Conservation (phyloP, 139 green algal species). For the Haematococcus lacustris region DNA sequence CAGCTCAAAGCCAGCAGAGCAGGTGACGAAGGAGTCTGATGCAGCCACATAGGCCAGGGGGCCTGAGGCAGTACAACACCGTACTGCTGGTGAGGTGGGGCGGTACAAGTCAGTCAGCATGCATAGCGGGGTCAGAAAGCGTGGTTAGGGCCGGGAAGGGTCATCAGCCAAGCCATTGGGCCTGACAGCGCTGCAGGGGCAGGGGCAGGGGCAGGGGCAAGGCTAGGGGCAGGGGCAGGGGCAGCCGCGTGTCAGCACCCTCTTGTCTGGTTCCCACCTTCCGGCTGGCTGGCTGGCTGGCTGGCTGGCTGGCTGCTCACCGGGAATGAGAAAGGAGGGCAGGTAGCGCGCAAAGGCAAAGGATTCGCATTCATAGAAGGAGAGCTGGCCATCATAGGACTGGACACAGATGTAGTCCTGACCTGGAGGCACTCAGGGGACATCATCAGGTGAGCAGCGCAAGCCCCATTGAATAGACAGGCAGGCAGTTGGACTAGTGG, state of each 20-base stretch:
- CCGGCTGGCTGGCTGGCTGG: background rate
- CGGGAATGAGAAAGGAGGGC: constrained; percentile 51
- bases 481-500: no score
- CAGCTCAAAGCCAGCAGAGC: constrained; percentile 42
- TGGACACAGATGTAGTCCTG: constrained; percentile 53
- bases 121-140: background rate
- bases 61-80: no score
- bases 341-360: constrained; percentile 34
- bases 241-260: background rate
- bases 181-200: no score
- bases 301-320: constrained; percentile 22
- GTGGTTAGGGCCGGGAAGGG: constrained; percentile 7
- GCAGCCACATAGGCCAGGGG: constrained; percentile 8
- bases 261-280: background rate
- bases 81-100: background rate
- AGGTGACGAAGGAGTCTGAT: constrained; percentile 52
- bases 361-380: constrained; percentile 49
- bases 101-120: background rate
- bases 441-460: background rate
- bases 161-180: no score
- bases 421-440: constrained; percentile 29
- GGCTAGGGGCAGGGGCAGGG: no score
- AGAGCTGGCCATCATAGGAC: constrained; percentile 60
- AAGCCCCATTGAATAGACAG: background rate
- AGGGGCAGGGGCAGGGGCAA: no score